Evolutionary conservation across 2,329 filamentous ascomycete species (phyloP).

Genomic region (Claviceps digitariae): DNA sequence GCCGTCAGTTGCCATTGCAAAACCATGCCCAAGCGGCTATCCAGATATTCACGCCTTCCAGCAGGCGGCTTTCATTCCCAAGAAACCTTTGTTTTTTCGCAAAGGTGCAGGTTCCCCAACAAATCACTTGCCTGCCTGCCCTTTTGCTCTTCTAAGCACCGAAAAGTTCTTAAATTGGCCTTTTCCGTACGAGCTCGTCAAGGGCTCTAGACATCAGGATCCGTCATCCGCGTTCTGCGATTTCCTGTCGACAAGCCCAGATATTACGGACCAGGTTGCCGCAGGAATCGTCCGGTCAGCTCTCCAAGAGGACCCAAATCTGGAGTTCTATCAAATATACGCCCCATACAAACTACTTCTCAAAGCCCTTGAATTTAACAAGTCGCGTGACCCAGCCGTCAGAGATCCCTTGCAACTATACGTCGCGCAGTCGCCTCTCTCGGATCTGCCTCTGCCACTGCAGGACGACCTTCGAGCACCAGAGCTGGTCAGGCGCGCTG

Average conservation of each 20-base stretch:
- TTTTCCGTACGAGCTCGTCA: slow-evolving; percentile 28
- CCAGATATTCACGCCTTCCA: slow-evolving; percentile 33
- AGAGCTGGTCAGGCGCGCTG: slow-evolving; percentile 43
- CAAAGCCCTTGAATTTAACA: slow-evolving; percentile 38
- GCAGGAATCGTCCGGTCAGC: slow-evolving; percentile 18
- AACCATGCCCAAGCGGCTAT: slow-evolving; percentile 7
- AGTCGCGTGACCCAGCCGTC: slow-evolving; percentile 6
- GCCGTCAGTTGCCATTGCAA: slow-evolving; percentile 2
- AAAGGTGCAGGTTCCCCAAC: slow-evolving; percentile 25
- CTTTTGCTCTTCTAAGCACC: slow-evolving; percentile 13
- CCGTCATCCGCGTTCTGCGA: slow-evolving; percentile 14
- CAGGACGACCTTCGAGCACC: slow-evolving; percentile 56
- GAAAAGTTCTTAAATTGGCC: slow-evolving; percentile 15
- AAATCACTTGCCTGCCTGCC: slow-evolving; percentile 32
- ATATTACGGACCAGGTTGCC: slow-evolving; percentile 17
- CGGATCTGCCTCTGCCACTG: slow-evolving; percentile 50
- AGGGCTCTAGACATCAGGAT: slow-evolving; percentile 8
- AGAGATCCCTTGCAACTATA: slow-evolving; percentile 45
- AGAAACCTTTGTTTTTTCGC: slow-evolving; percentile 36
- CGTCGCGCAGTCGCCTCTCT: slow-evolving; percentile 68
- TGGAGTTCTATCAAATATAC: slow-evolving; percentile 40
- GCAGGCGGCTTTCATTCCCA: slow-evolving; percentile 35
- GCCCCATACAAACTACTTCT: slow-evolving; percentile 54
- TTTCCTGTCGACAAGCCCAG: slow-evolving; percentile 14
- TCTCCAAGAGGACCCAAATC: slow-evolving; percentile 9